Evolutionary conservation across 805 yeast genomes (phyloP).

Genomic region (Candida maesae): DNA sequence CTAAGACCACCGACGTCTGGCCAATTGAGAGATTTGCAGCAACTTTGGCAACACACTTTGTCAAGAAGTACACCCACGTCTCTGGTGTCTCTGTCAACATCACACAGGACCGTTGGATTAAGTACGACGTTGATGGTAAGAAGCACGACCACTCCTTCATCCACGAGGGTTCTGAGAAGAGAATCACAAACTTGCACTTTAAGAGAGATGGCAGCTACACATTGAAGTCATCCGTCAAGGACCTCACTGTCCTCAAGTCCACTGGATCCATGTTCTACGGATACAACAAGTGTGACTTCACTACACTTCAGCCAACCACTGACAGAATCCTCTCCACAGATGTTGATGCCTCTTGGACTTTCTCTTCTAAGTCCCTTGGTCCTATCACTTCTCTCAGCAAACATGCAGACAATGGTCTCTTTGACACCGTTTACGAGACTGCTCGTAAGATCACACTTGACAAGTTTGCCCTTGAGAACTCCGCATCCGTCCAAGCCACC

Average conservation of each 20-base stretch:
- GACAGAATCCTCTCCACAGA: constrained; percentile 90
- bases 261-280: constrained; percentile 94
- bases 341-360: constrained; percentile 70
- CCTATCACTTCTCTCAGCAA: constrained; percentile 45
- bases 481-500: constrained; percentile 95
- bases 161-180: constrained; percentile 80
- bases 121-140: constrained; percentile 69
- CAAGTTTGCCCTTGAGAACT: constrained; percentile 78
- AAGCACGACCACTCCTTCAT: constrained; percentile 79
- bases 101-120: constrained; percentile 75
- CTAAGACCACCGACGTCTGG: constrained; percentile 79
- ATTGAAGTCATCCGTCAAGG: constrained; percentile 68
- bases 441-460: constrained; percentile 71
- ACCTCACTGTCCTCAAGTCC: constrained; percentile 79
- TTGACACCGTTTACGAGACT: constrained; percentile 58
- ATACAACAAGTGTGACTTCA: constrained; percentile 80
- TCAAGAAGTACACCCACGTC: constrained; percentile 72
- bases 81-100: constrained; percentile 65
- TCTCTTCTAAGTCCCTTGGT: constrained; percentile 47
- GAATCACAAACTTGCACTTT: constrained; percentile 53
- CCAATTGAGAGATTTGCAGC: constrained; percentile 91
- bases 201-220: constrained; percentile 48
- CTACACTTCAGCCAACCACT: constrained; percentile 76
- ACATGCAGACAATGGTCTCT: constrained; percentile 55
- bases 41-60: constrained; percentile 76